These are phyloP conservation scores for Rhizopogon rudus DNA, from an alignment of 768 basidiomycete genomes.

Conservation along the genomic window DNA sequence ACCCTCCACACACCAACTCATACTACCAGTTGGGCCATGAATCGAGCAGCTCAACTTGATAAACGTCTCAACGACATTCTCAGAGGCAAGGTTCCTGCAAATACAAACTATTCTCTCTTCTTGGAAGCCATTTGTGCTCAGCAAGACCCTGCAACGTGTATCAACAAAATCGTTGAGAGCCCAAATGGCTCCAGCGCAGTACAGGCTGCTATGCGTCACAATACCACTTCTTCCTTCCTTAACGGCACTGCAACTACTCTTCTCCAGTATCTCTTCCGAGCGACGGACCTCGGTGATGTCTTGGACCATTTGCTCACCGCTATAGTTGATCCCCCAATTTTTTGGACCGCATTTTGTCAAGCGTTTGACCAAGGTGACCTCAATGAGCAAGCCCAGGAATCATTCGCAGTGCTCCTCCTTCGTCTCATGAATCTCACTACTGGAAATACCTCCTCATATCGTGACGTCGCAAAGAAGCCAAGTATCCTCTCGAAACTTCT, in stretches of 20 bases:
- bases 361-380: slow-evolving; percentile 32
- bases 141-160: slow-evolving; percentile 31
- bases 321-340: slow-evolving; percentile 47
- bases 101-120: slow-evolving; percentile 31
- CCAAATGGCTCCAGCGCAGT: slow-evolving; percentile 32
- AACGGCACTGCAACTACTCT: slow-evolving; percentile 36
- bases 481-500: slow-evolving; percentile 22
- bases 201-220: slow-evolving; percentile 36
- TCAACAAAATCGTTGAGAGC: slow-evolving; percentile 33
- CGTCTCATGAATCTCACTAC: slow-evolving; percentile 39
- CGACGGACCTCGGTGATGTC: slow-evolving; percentile 38
- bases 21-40: slow-evolving; percentile 7
- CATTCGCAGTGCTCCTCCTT: slow-evolving; percentile 46
- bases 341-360: slow-evolving; percentile 37
- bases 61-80: slow-evolving; percentile 32
- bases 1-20: too few relatives aligned
- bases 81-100: slow-evolving; percentile 21
- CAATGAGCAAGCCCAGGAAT: slow-evolving; percentile 27
- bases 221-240: slow-evolving; percentile 33
- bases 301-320: slow-evolving; percentile 33
- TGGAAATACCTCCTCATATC: slow-evolving; percentile 31
- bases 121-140: slow-evolving; percentile 42
- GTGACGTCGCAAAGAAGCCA: slow-evolving; percentile 30
- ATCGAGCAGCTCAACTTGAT: slow-evolving; percentile 23
- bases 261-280: slow-evolving; percentile 33